Base-by-base conservation (phyloP, 2,329 filamentous ascomycete species). In the Fusarium sp. region DNA sequence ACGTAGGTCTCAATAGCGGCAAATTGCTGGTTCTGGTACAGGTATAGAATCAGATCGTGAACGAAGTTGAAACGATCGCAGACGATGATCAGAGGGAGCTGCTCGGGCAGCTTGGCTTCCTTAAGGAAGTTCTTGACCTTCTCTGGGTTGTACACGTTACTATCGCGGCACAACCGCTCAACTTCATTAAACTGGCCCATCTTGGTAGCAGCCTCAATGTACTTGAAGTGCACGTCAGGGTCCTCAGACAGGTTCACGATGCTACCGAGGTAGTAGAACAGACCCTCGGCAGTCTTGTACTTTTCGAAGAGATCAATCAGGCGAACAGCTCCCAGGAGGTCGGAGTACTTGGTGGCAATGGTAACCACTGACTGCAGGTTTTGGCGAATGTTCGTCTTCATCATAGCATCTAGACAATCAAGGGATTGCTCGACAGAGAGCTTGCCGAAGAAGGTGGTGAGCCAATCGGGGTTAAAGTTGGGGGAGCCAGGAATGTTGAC, bases 21-120 rank as follows among this genome's bases (percentile, higher is more conserved):
- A 89, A 98, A 99, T 81, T 98, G 96, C 84, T 99, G 96, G 85
- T 97, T 97, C 88, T 98, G 96, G 87, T 99, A 99, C 13, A 99
- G 90, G 84, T 96, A 98, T 28, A 99, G 89, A 49, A 99, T 94
- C 80, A 99, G 85, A 80, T 99, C 96, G 80, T 99, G 96, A 46
- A 98, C 94, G 80, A 99, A 97, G 86, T 98, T 97, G 89, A 97
- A 98, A n/a, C 96, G 94, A 81, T 99, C 96, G 85, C 97, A 99
- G 67, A 99, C 95, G 77, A 98, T 98, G 84, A 99, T 99, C 61
- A 99, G 87, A 47, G 96, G 96, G 47, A 99, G 88, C 85, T 98
- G 96, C 83, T 99, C 96, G 4, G 92, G 91, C 49, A 99, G 87
- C 75, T 92, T 93, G 61, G 96, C 96, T 82, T 99, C 97, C 86